A percentile compares a stretch with the other conserved stretches of the same genome.
Evolutionary conservation across 163 green algal species (phyloP).

Genomic region (Volvox carteri): DNA sequence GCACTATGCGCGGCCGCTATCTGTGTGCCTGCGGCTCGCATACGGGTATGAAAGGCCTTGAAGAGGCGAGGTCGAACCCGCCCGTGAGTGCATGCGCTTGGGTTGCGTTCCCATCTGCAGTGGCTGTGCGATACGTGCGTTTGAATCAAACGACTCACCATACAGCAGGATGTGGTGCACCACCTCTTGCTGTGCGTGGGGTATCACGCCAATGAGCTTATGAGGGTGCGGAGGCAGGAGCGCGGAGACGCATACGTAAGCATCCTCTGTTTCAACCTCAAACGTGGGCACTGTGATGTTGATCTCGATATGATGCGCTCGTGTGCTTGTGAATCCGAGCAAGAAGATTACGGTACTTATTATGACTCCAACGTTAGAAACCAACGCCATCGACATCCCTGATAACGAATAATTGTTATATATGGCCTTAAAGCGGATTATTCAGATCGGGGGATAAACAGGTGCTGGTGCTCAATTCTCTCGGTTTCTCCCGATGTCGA

Average conservation of each 20-base stretch:
- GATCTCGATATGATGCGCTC: slow-evolving; percentile 14
- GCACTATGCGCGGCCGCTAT: no score
- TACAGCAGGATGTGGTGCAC: slow-evolving; percentile 94
- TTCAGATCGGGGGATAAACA: no score
- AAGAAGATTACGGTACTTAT: not conserved
- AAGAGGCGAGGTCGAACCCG: no score
- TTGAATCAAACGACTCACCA: slow-evolving; percentile 69
- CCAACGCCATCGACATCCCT: not conserved
- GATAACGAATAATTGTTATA: no score
- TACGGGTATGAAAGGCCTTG: no score
- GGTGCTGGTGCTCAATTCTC: no score
- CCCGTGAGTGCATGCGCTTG: no score
- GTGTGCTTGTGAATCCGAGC: not conserved
- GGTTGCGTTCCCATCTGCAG: no score
- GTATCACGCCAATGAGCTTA: slow-evolving; percentile 82
- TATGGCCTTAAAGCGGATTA: no score
- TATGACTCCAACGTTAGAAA: not conserved
- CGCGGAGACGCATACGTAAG: slow-evolving; percentile 82
- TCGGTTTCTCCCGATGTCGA: no score
- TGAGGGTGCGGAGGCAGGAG: slow-evolving; percentile 72
- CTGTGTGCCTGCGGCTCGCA: no score
- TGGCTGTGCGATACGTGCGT: no score
- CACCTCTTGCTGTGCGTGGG: slow-evolving; percentile 74
- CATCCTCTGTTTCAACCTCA: slow-evolving; percentile 51
- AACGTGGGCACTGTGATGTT: slow-evolving; percentile 43